These are phyloP conservation scores for Spathaspora passalidarum DNA, from an alignment of 805 yeast genomes.

Conservation along the genomic window DNA sequence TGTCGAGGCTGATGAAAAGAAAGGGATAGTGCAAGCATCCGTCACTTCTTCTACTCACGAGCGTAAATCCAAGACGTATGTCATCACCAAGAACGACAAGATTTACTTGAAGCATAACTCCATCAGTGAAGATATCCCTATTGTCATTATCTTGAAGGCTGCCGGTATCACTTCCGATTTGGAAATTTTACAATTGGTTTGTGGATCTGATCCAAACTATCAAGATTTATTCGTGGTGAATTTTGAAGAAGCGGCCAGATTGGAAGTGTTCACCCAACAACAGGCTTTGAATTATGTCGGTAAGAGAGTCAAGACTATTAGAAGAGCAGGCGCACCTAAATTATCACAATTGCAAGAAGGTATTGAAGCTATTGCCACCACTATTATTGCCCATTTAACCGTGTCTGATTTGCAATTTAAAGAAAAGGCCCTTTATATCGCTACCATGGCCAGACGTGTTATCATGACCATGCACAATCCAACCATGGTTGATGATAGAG, in stretches of 20 bases:
- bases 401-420: constrained; percentile 83
- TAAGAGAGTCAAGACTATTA: constrained; percentile 83
- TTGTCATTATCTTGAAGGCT: constrained; percentile 88
- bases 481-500: constrained; percentile 95
- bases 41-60: constrained; percentile 98
- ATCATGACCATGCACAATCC: constrained; percentile 94
- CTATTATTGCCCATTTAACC: constrained; percentile 91
- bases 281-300: constrained; percentile 94
- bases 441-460: constrained; percentile 95
- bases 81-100: constrained; percentile 84
- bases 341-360: constrained; percentile 87
- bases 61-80: constrained; percentile 95
- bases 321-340: constrained; percentile 82
- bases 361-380: constrained; percentile 92
- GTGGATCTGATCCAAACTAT: constrained; percentile 83
- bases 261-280: constrained; percentile 84
- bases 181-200: constrained; percentile 90
- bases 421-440: constrained; percentile 91
- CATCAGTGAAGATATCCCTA: constrained; percentile 91
- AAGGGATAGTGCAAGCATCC: constrained; percentile 92
- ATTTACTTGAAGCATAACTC: constrained; percentile 94
- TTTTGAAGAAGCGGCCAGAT: constrained; percentile 86
- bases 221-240: constrained; percentile 92
- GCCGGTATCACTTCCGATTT: constrained; percentile 91
- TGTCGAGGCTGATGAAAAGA: constrained; percentile 95